Evolutionary conservation across 2,329 filamentous ascomycete genomes (phyloP).

Genomic region (Thermoascus crustaceus): DNA sequence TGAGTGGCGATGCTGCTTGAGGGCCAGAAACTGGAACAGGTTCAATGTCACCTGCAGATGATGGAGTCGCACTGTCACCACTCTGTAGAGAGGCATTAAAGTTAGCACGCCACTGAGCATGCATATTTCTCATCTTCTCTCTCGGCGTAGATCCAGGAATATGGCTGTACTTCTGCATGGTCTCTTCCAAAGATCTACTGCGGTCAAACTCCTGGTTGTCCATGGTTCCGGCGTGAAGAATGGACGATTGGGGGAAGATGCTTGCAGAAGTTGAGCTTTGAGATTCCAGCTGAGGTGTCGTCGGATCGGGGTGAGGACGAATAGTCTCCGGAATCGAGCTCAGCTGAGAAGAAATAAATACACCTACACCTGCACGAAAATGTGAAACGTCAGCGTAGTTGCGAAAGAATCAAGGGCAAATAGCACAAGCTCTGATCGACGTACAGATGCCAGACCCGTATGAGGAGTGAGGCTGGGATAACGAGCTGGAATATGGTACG

Average conservation of each 20-base stretch:
- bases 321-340: constrained; percentile 1
- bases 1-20: constrained; percentile 26
- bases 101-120: constrained; percentile 21
- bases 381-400: too few relatives aligned
- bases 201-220: constrained; percentile 12
- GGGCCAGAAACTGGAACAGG: constrained; percentile 21
- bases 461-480: too few relatives aligned
- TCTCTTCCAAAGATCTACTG: constrained; percentile 13
- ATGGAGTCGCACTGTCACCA: constrained; percentile 30
- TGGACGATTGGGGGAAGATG: background rate
- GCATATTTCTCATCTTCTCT: constrained; percentile 24
- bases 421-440: too few relatives aligned
- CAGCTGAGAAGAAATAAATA: too few relatives aligned
- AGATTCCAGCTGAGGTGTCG: too few relatives aligned
- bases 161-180: constrained; percentile 20
- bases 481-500: too few relatives aligned
- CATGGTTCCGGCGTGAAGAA: constrained; percentile 10
- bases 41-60: constrained; percentile 35
- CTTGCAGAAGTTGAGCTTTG: too few relatives aligned
- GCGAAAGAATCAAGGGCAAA: too few relatives aligned
- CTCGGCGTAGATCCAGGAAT: constrained; percentile 20
- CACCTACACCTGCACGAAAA: too few relatives aligned
- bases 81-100: constrained; percentile 12
- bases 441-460: too few relatives aligned
- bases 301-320: too few relatives aligned